These are phyloP conservation scores for Aspergillus sclerotioniger DNA, from an alignment of 495 filamentous ascomycete genomes.

Conservation along the genomic window DNA sequence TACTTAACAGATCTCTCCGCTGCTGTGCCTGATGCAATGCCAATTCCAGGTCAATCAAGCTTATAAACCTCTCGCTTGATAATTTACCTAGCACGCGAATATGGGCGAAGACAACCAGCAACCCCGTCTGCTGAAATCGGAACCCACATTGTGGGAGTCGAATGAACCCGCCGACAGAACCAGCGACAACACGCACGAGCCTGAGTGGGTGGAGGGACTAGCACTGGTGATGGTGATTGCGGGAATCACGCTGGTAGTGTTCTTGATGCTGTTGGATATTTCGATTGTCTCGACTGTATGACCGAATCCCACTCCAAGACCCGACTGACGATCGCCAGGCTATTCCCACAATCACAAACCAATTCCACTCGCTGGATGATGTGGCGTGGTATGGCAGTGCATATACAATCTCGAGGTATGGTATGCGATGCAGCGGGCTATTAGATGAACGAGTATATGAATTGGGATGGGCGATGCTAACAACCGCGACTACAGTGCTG, in stretches of 20 bases:
- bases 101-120: neutral
- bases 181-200: neutral
- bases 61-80: neutral
- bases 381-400: conserved; percentile 49
- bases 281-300: conserved; percentile 51
- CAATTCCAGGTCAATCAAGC: neutral
- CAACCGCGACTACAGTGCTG: conserved; percentile 24
- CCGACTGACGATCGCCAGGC: conserved; percentile 20
- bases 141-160: neutral
- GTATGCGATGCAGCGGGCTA: neutral
- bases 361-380: conserved; percentile 42
- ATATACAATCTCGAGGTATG: conserved; percentile 41
- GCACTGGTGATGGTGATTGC: conserved; percentile 15
- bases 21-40: neutral
- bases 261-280: conserved; percentile 50
- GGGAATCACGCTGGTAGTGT: conserved; percentile 30
- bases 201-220: conserved; percentile 1
- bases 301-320: conserved; percentile 1
- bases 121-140: neutral
- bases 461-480: neutral
- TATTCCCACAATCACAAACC: conserved; percentile 42
- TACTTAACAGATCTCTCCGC: neutral
- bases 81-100: neutral
- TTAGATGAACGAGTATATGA: neutral
- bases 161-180: neutral